Percentiles rank a stretch among this genome's conserved stretches.
phyloP scores from a whole-genome alignment of 2,329 filamentous ascomycete species.

The Xylariales sp. region DNA sequence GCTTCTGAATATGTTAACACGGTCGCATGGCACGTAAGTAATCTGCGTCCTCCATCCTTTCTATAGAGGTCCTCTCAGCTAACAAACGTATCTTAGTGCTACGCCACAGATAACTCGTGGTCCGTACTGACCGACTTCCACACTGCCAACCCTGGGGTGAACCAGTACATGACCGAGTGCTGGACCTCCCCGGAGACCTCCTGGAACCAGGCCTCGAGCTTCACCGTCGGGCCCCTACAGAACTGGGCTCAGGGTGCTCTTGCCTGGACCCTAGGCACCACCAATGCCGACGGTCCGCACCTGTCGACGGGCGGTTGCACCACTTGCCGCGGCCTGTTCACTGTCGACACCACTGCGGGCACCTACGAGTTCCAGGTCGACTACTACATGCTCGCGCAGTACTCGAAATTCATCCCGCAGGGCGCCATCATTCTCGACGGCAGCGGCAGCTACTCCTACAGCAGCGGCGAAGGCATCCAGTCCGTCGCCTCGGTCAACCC shows the following conservation, averaged over 20 bases:
- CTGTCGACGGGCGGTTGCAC: slow-evolving; percentile 32
- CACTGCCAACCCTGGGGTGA: slow-evolving; percentile 29
- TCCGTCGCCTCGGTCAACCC: slow-evolving; percentile 42
- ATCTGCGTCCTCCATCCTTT: no score
- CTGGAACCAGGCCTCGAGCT: slow-evolving; percentile 30
- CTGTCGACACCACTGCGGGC: slow-evolving; percentile 41
- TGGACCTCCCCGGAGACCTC: slow-evolving; percentile 31
- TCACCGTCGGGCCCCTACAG: slow-evolving; percentile 41
- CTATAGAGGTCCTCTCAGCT: no score
- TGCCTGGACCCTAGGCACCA: slow-evolving; percentile 39
- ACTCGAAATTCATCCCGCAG: slow-evolving; percentile 41
- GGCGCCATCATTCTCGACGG: slow-evolving; percentile 38
- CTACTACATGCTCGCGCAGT: slow-evolving; percentile 52
- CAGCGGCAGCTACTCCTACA: slow-evolving; percentile 38
- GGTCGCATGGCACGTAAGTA: slow-evolving; percentile 31
- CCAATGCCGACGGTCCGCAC: slow-evolving; percentile 31
- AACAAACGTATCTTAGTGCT: slow-evolving; percentile 29
- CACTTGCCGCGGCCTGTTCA: slow-evolving; percentile 48
- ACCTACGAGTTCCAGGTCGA: slow-evolving; percentile 42
- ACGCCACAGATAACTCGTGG: slow-evolving; percentile 31
- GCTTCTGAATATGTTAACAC: slow-evolving; percentile 25
- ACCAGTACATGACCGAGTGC: slow-evolving; percentile 47
- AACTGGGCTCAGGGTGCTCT: slow-evolving; percentile 41
- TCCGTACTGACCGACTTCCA: slow-evolving; percentile 33
- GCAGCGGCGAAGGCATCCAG: slow-evolving; percentile 33